Evolutionary conservation across 2,329 filamentous ascomycete genomes (phyloP).

Genomic region (Colletotrichum kahawae): DNA sequence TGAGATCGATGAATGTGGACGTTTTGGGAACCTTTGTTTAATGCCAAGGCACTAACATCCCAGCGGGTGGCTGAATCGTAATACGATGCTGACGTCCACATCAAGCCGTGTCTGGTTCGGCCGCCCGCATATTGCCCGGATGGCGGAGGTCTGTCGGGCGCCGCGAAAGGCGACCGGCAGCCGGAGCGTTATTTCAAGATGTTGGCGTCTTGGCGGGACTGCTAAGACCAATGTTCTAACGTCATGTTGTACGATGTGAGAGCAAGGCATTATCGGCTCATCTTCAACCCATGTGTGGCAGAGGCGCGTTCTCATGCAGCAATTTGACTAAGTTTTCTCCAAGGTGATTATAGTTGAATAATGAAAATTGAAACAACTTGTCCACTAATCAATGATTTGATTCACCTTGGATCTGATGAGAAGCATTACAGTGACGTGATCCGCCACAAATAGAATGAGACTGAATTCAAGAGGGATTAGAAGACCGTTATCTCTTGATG

Average conservation of each 20-base stretch:
- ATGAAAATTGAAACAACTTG: fast-evolving
- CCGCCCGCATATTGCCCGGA: neutral
- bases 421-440: too few relatives aligned
- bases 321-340: neutral
- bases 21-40: neutral
- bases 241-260: neutral
- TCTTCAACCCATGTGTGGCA: neutral
- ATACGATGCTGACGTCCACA: neutral
- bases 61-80: neutral
- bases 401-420: neutral
- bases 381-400: neutral
- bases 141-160: neutral
- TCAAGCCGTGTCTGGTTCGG: neutral
- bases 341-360: neutral
- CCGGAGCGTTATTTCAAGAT: neutral
- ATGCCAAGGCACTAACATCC: neutral
- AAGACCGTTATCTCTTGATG: too few relatives aligned
- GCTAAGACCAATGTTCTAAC: neutral
- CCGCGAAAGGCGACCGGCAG: neutral
- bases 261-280: neutral
- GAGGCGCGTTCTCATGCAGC: neutral
- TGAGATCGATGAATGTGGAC: neutral
- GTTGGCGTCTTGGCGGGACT: neutral
- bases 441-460: too few relatives aligned
- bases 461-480: too few relatives aligned